Evolutionary conservation across 1,284 basidiomycete species (phyloP).

Genomic region (Papiliotrema flavescens): DNA sequence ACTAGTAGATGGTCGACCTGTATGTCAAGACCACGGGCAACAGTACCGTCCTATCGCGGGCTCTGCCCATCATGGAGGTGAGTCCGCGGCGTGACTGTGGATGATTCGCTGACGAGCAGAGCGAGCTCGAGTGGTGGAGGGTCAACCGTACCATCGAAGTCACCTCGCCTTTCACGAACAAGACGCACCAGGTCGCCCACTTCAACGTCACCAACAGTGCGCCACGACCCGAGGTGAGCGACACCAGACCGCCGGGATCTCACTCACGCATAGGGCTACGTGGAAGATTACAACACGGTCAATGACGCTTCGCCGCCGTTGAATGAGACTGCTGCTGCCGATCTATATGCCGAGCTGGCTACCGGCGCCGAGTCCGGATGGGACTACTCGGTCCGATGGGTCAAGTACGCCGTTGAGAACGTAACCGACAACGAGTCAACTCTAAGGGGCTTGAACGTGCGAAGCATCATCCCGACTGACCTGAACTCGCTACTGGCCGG

Average conservation of each 20-base stretch:
- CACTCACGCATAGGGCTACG: slow-evolving; percentile 40
- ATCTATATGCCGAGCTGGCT: slow-evolving; percentile 84
- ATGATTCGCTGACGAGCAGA: slow-evolving; percentile 47
- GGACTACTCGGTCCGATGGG: slow-evolving; percentile 53
- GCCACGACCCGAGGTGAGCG: slow-evolving; percentile 77
- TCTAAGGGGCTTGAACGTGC: slow-evolving; percentile 68
- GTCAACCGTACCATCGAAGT: slow-evolving; percentile 70
- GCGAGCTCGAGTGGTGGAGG: slow-evolving; percentile 78
- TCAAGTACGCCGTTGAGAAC: slow-evolving; percentile 53
- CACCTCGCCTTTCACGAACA: slow-evolving; percentile 67
- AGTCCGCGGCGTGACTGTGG: slow-evolving; percentile 6
- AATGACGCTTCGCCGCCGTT: slow-evolving; percentile 62
- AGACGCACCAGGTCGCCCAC: slow-evolving; percentile 61
- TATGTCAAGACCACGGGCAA: slow-evolving; percentile 63
- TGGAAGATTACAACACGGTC: slow-evolving; percentile 69
- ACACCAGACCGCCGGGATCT: slow-evolving; percentile 48
- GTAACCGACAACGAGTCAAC: slow-evolving; percentile 53
- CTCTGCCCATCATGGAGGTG: slow-evolving; percentile 61
- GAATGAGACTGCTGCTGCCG: slow-evolving; percentile 59
- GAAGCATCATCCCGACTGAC: slow-evolving; percentile 67
- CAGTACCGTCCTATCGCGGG: slow-evolving; percentile 60
- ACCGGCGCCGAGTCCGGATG: slow-evolving; percentile 74
- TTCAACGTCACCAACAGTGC: slow-evolving; percentile 75
- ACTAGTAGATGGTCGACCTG: slow-evolving; percentile 60
- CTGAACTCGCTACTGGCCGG: slow-evolving; percentile 74